A percentile compares a stretch with the other conserved stretches of the same genome.
Conservation (phyloP, 345 rosid genomes). For the Reutealis trisperma region DNA sequence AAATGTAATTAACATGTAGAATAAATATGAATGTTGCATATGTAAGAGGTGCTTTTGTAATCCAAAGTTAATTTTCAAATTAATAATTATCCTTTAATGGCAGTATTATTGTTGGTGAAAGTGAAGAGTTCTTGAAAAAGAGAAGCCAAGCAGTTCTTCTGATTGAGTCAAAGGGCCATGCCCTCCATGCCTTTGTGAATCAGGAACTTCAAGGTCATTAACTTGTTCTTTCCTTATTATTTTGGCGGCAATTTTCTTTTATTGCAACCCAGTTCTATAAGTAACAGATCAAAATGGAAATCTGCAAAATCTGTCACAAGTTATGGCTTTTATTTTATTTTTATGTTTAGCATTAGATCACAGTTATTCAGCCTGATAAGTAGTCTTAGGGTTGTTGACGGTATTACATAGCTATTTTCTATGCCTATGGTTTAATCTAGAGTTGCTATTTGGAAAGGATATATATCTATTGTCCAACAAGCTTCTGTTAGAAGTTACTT, state of each 20-base stretch:
- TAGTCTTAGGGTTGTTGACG: background rate
- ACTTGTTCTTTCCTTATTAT: conserved; percentile 12
- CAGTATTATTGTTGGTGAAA: conserved; percentile 57
- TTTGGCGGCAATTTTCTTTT: background rate
- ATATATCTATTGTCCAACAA: background rate
- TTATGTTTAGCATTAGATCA: background rate
- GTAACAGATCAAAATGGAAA: background rate
- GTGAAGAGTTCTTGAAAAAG: conserved; percentile 60
- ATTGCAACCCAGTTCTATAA: background rate
- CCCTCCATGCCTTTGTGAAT: conserved; percentile 83
- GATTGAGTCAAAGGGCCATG: conserved; percentile 92
- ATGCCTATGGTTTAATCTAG: background rate
- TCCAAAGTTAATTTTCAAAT: conserved; percentile 15
- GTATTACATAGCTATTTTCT: background rate
- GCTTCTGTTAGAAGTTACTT: background rate
- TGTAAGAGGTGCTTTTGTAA: background rate
- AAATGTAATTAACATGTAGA: background rate
- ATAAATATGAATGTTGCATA: background rate
- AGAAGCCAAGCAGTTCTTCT: conserved; percentile 59
- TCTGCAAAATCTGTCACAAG: background rate
- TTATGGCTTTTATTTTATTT: background rate
- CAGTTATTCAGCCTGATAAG: background rate
- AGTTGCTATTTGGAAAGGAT: background rate
- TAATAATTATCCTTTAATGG: conserved; percentile 21
- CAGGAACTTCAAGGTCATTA: conserved; percentile 60